phyloP scores from a whole-genome alignment of 1,284 basidiomycete genomes.

The Cutaneotrichosporon cyanovorans region DNA sequence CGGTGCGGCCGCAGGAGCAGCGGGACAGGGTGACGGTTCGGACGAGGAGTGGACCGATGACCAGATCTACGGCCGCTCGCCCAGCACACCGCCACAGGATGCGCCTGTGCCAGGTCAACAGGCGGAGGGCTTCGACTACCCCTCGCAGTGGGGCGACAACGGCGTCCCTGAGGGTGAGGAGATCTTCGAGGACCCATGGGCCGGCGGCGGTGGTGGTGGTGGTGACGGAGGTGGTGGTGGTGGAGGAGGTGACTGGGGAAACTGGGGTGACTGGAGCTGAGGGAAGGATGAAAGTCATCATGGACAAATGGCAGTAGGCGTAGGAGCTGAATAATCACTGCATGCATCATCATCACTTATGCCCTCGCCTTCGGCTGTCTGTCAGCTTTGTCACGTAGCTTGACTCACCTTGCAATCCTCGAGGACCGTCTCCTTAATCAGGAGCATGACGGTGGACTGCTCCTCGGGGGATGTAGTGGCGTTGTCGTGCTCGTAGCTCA shows the following conservation, averaged over 20 bases:
- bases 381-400: not conserved
- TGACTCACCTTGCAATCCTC: constrained; percentile 44
- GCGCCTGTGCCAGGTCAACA: constrained; percentile 11
- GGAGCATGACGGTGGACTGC: constrained; percentile 33
- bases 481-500: constrained; percentile 82
- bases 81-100: not conserved
- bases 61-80: constrained; percentile 37
- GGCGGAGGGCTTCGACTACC: constrained; percentile 16
- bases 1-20: constrained; percentile 20
- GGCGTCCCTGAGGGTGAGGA: constrained; percentile 5
- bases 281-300: not conserved
- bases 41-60: constrained; percentile 25
- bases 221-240: constrained; percentile 15
- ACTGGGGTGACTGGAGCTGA: constrained; percentile 29
- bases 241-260: constrained; percentile 13
- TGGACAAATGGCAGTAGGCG: not conserved
- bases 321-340: constrained; percentile 1
- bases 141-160: not conserved
- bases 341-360: constrained; percentile 6
- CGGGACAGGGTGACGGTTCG: not conserved
- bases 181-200: constrained; percentile 20
- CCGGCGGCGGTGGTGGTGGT: constrained; percentile 21
- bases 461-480: constrained; percentile 48
- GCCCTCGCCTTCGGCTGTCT: constrained; percentile 9
- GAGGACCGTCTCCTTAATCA: constrained; percentile 45